These are phyloP conservation scores for Capsicum chinense DNA, from an alignment of 257 asterid genomes.

Conservation along the genomic window DNA sequence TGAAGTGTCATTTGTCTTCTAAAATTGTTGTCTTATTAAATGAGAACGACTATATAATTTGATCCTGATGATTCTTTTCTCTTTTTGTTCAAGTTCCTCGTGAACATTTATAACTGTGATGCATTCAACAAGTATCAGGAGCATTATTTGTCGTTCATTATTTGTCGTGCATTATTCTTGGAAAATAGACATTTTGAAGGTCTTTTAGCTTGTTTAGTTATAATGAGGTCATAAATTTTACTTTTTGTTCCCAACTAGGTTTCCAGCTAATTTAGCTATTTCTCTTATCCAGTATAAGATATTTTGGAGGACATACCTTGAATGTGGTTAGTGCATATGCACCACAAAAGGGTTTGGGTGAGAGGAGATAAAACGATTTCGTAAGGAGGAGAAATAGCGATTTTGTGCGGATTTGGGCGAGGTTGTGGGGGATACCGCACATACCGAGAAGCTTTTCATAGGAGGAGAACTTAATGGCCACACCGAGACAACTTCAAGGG, in stretches of 20 bases:
- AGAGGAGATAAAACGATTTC: background rate
- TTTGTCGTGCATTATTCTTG: background rate
- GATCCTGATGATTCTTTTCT: slow-evolving; percentile 1
- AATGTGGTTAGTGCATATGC: background rate
- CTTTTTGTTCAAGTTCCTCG: background rate
- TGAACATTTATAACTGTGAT: background rate
- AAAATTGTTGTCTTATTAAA: background rate
- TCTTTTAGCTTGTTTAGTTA: background rate
- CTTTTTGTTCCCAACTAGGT: background rate
- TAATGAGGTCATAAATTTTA: background rate
- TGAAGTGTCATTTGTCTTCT: background rate
- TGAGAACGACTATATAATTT: background rate
- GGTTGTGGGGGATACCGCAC: background rate
- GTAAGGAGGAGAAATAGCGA: background rate
- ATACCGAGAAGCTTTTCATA: background rate
- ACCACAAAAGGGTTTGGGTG: background rate
- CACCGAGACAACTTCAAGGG: background rate
- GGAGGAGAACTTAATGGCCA: background rate
- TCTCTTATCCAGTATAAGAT: slow-evolving; percentile 10
- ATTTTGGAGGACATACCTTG: background rate
- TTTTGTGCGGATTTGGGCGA: background rate
- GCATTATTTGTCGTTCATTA: background rate
- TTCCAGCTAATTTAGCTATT: background rate
- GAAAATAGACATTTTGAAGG: background rate
- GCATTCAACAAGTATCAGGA: background rate